Conservation (phyloP, 306 rosid species). For the Glycine soja region DNA sequence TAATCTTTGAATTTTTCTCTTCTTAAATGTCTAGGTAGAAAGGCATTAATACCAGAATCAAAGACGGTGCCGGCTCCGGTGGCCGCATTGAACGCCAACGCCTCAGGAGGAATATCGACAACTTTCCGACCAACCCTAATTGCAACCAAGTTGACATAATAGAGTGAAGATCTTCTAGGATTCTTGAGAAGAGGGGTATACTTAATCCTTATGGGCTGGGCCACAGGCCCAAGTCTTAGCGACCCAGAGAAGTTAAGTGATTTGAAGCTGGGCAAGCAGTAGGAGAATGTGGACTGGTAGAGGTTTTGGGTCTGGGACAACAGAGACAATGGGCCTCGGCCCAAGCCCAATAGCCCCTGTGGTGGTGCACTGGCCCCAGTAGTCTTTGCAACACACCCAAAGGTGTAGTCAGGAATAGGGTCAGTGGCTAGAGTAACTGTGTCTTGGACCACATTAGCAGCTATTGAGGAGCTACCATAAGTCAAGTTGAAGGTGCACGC, state of each 20-base stretch:
- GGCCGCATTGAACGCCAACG: conserved; percentile 71
- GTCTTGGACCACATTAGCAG: conserved; percentile 75
- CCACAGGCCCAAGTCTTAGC: conserved; percentile 81
- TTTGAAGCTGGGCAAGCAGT: conserved; percentile 90
- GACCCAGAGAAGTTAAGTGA: conserved; percentile 84
- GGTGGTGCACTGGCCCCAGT: conserved; percentile 75
- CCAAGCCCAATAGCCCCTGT: conserved; percentile 90
- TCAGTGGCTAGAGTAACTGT: conserved; percentile 77
- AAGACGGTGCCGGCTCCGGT: conserved; percentile 89
- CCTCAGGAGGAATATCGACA: conserved; percentile 76
- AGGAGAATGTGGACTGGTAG: conserved; percentile 90
- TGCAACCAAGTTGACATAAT: conserved; percentile 70
- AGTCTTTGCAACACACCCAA: conserved; percentile 77
- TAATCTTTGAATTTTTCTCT: too few species aligned
- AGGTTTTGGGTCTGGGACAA: conserved; percentile 78
- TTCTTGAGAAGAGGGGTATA: conserved; percentile 84
- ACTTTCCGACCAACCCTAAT: conserved; percentile 79
- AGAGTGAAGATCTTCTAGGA: conserved; percentile 88
- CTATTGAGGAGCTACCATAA: conserved; percentile 75
- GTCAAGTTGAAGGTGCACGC: conserved; percentile 82
- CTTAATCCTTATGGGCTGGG: conserved; percentile 87
- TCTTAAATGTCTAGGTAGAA: not conserved
- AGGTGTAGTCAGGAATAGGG: conserved; percentile 64
- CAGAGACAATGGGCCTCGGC: conserved; percentile 88
- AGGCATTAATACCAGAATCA: conserved; percentile 72